Percentiles rank a stretch among this genome's conserved stretches.
These are phyloP conservation scores for Dactylellina parvicollis DNA, from an alignment of 2,329 filamentous ascomycete genomes.

Conservation along the genomic window DNA sequence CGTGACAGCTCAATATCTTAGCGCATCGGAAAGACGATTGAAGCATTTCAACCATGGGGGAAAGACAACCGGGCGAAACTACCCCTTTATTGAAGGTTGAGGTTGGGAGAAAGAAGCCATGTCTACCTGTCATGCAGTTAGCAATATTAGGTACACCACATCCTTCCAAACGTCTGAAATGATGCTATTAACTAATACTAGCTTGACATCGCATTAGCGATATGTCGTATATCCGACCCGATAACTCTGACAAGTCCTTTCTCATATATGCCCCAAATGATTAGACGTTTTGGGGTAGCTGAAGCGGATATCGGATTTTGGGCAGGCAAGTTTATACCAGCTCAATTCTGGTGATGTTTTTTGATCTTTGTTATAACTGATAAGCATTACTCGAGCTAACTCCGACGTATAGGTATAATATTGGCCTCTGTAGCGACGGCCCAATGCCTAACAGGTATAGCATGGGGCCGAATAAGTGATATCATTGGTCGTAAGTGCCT, in stretches of 20 bases:
- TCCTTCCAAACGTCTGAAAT: neutral
- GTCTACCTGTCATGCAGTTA: constrained; percentile 17
- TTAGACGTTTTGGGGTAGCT: constrained; percentile 31
- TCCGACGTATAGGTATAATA: constrained; percentile 2
- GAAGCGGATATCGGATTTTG: constrained; percentile 36
- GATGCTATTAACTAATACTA: neutral
- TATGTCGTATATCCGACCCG: constrained; percentile 35
- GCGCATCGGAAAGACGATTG: neutral
- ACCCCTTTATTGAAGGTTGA: constrained; percentile 1
- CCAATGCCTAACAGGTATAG: constrained; percentile 85
- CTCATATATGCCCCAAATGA: constrained; percentile 34
- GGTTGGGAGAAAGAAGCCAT: neutral
- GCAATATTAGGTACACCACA: constrained; percentile 7
- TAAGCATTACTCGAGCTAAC: neutral
- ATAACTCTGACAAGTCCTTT: constrained; percentile 36
- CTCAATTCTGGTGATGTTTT: neutral
- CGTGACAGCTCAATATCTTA: too few species aligned
- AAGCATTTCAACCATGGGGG: neutral
- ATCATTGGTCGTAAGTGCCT: constrained; percentile 26
- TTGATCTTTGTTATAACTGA: neutral
- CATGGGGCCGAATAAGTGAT: constrained; percentile 76
- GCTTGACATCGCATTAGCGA: neutral
- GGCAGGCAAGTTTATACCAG: constrained; percentile 16
- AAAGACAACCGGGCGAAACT: neutral
- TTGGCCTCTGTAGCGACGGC: constrained; percentile 75